Conservation (phyloP, 192 early-diverging fungal genomes). For the Ramicandelaber brevisporus region DNA sequence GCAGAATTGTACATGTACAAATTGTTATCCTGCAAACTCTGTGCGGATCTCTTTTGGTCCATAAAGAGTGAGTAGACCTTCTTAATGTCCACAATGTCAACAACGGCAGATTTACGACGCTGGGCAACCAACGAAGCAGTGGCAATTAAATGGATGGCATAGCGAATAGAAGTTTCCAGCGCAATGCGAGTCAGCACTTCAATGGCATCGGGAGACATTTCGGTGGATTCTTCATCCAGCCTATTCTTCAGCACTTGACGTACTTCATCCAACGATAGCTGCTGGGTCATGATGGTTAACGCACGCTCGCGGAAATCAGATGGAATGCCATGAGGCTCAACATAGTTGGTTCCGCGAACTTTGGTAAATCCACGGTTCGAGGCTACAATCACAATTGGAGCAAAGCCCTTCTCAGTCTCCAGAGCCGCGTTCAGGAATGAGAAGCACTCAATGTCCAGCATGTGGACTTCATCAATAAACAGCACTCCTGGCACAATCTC, state of each 20-base stretch:
- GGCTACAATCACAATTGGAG: slow-evolving; percentile 97
- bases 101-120: slow-evolving; percentile 63
- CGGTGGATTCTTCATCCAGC: slow-evolving; percentile 83
- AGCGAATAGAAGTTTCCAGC: slow-evolving; percentile 77
- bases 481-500: slow-evolving; percentile 96
- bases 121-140: slow-evolving; percentile 69
- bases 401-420: slow-evolving; percentile 85
- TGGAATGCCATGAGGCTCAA: slow-evolving; percentile 90
- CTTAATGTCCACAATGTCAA: slow-evolving; percentile 85
- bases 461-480: slow-evolving; percentile 98
- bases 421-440: slow-evolving; percentile 94
- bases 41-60: slow-evolving; percentile 87
- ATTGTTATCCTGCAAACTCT: slow-evolving; percentile 83
- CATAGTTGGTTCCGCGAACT: slow-evolving; percentile 91
- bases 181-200: slow-evolving; percentile 74
- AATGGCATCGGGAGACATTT: slow-evolving; percentile 64
- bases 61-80: slow-evolving; percentile 86
- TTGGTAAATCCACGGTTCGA: slow-evolving; percentile 90
- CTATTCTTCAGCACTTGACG: slow-evolving; percentile 72
- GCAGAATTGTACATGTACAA: too few species aligned
- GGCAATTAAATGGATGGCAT: slow-evolving; percentile 92
- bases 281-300: slow-evolving; percentile 78
- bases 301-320: slow-evolving; percentile 87
- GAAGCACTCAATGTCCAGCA: slow-evolving; percentile 99
- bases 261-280: slow-evolving; percentile 69